Evolutionary conservation across 306 rosid genomes (phyloP), one percentile per base, ranked within the genome.

Genomic region (Fragaria iinumae): DNA sequence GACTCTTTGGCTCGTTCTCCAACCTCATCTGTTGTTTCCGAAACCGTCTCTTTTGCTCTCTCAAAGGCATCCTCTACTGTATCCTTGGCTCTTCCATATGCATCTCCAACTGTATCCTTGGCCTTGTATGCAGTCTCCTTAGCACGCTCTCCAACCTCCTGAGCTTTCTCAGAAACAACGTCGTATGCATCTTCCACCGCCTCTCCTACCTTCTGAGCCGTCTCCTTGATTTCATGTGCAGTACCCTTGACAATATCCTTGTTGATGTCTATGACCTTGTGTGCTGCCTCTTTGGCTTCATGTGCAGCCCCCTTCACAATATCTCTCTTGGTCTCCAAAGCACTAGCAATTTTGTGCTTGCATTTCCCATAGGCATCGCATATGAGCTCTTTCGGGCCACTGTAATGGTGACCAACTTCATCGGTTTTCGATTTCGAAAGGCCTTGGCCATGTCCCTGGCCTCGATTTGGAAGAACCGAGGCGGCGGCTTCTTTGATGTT

Each of bases 321-420:
- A 0, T 79, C 89, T 59, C 81, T 87, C 2, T 93, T 80, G 64
- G 60, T 89, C 55, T 52, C 94, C 84, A 88, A 80, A 0, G 77
- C 93, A 0, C 43, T 72, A 0, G 86, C 77, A 1, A 90, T 83
- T 75, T 62, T 81, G 43, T 91, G 88, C 81, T 89, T 92, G 83
- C 96, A 90, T 75, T 80, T 89, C 1, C 93, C 95, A 7, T 79
- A 88, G 1, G 90, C 88, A 8, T 90, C 98, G 60, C 97, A 88
- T 4, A 94, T 79, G 48, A 87, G 81, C 64, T 90, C 98, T 63
- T 56, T 85, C 0, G 90, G 78, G 17, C 67, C 59, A 3, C 76
- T 39, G 20, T 41, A 21, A 29, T 27, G 69, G 39, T 39, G 44
- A 39, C 32, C 64, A 34, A 25, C 10, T 0, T 69, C 44, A 3